Conservation (phyloP, 2,329 filamentous ascomycete species). For the Neopestalotiopsis rosae region DNA sequence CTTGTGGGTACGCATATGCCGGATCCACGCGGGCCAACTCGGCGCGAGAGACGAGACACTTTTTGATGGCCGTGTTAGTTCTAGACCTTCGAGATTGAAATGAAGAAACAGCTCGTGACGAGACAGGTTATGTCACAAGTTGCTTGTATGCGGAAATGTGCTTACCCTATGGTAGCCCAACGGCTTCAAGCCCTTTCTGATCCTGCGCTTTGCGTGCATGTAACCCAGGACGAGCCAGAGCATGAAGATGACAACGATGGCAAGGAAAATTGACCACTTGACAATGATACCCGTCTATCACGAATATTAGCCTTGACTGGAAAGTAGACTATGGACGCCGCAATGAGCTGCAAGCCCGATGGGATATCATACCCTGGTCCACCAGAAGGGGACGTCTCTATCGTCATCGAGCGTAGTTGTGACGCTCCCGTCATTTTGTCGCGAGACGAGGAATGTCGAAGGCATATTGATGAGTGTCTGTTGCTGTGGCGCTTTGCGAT, state of each 20-base stretch:
- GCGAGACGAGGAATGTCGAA: conserved; percentile 15
- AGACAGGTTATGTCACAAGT: neutral
- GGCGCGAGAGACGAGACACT: conserved; percentile 59
- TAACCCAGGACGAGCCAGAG: conserved; percentile 72
- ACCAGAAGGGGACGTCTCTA: conserved; percentile 16
- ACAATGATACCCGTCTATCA: conserved; percentile 66
- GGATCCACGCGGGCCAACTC: conserved; percentile 54
- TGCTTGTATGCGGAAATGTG: neutral
- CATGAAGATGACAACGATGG: conserved; percentile 62
- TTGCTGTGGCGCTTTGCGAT: neutral
- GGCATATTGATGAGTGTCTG: conserved; percentile 8
- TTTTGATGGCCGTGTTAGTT: conserved; percentile 7
- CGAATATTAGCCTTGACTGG: neutral
- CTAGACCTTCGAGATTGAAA: too few relatives aligned
- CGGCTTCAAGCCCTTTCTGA: conserved; percentile 69
- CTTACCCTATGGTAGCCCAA: conserved; percentile 73
- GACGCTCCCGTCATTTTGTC: conserved; percentile 1
- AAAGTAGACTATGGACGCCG: neutral
- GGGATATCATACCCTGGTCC: conserved; percentile 9
- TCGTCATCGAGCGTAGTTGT: neutral
- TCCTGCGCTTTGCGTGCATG: conserved; percentile 70
- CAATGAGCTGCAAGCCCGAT: neutral
- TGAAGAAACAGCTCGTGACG: neutral
- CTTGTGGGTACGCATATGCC: conserved; percentile 51
- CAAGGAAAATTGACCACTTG: conserved; percentile 74